These are phyloP conservation scores for Alternaria triticimaculans DNA, from an alignment of 2,329 filamentous ascomycete genomes.

Conservation along the genomic window DNA sequence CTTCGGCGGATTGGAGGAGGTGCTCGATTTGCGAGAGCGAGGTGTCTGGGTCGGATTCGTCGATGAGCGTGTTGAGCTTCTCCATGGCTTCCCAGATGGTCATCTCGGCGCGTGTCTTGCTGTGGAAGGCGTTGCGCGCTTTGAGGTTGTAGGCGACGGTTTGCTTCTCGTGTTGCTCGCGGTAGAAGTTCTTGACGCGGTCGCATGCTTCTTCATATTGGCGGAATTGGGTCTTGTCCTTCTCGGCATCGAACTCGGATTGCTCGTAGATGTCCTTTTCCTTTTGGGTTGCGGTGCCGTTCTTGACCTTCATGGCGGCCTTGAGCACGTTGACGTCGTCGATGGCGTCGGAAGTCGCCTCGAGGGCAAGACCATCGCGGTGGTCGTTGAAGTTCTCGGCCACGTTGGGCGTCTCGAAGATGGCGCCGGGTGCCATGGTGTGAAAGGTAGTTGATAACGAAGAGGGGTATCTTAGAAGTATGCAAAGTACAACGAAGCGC, in stretches of 20 bases:
- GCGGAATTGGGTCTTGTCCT: constrained; percentile 81
- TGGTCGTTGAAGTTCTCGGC: constrained; percentile 55
- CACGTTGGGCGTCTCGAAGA: constrained; percentile 52
- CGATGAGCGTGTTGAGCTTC: constrained; percentile 88
- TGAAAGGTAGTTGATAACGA: constrained; percentile 1
- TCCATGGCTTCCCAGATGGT: constrained; percentile 91
- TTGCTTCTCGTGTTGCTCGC: constrained; percentile 72
- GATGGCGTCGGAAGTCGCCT: constrained; percentile 65
- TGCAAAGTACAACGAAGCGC: not conserved
- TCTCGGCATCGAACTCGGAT: constrained; percentile 74
- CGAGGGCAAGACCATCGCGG: constrained; percentile 64
- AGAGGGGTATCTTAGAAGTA: constrained; percentile 28
- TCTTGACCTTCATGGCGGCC: constrained; percentile 59
- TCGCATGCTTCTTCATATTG: constrained; percentile 85
- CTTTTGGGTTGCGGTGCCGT: constrained; percentile 52
- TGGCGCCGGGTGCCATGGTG: constrained; percentile 56
- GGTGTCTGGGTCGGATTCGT: constrained; percentile 91
- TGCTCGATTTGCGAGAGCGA: constrained; percentile 88
- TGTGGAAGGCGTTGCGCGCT: constrained; percentile 74
- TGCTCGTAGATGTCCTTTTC: constrained; percentile 60
- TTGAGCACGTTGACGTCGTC: constrained; percentile 68
- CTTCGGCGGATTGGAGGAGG: constrained; percentile 85
- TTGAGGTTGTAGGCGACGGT: constrained; percentile 85
- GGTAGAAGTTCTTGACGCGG: constrained; percentile 86
- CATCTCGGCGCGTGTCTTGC: constrained; percentile 74